Percentiles rank a stretch among this genome's conserved stretches.
phyloP scores from a whole-genome alignment of 805 yeast genomes.

The Yamadazyma phyllophila region DNA sequence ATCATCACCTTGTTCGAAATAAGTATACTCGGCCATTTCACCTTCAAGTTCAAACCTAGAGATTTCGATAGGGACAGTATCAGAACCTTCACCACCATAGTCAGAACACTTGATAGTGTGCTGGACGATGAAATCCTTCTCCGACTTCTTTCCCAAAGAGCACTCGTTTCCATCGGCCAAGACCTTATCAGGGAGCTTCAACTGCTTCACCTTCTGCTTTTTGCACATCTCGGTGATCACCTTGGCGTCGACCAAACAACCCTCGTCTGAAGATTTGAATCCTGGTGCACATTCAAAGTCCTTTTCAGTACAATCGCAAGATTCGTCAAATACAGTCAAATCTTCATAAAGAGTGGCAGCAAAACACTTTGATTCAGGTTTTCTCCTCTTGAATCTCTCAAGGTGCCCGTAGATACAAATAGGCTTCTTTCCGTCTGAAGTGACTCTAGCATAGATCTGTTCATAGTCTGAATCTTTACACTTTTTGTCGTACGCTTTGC shows the following conservation, averaged over 20 bases:
- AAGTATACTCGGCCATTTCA: constrained; percentile 52
- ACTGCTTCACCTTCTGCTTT: constrained; percentile 17
- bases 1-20: constrained; percentile 51
- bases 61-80: constrained; percentile 30
- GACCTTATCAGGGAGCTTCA: constrained; percentile 38
- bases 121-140: constrained; percentile 24
- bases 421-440: constrained; percentile 26
- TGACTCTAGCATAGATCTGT: constrained; percentile 53
- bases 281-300: constrained; percentile 74
- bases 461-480: constrained; percentile 60
- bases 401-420: constrained; percentile 68
- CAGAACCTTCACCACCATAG: constrained; percentile 15
- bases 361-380: constrained; percentile 61
- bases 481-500: constrained; percentile 46
- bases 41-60: constrained; percentile 49
- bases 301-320: constrained; percentile 59
- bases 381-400: constrained; percentile 63
- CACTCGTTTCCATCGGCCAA: constrained; percentile 48
- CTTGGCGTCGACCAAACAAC: constrained; percentile 45
- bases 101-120: constrained; percentile 38
- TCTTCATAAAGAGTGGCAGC: constrained; percentile 48
- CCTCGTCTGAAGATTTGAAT: constrained; percentile 31
- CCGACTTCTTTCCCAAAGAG: constrained; percentile 21
- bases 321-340: constrained; percentile 45
- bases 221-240: constrained; percentile 25